Evolutionary conservation across 176 grass and related monocot genomes (phyloP).

Genomic region (Bolboschoenus planiculmis): DNA sequence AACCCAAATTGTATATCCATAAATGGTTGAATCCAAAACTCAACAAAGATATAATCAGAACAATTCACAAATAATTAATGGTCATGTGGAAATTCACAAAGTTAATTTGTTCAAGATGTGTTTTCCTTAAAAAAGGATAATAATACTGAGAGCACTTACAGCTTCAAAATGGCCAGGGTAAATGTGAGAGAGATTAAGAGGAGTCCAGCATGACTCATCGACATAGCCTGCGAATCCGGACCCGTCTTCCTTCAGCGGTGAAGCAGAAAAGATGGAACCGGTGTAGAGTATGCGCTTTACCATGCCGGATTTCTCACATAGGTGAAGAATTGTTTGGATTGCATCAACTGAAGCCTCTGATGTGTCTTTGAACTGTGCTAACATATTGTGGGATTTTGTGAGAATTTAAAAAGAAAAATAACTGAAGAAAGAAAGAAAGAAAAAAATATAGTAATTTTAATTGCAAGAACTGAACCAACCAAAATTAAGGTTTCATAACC

Average conservation of each 20-base stretch:
- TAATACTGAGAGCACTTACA: slow-evolving; percentile 4
- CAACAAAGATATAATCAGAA: background rate
- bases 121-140: background rate
- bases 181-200: slow-evolving; percentile 34
- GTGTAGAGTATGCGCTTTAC: slow-evolving; percentile 66
- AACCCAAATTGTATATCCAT: background rate
- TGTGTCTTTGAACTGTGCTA: slow-evolving; percentile 40
- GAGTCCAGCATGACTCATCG: slow-evolving; percentile 56
- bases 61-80: background rate
- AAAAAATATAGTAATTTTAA: background rate
- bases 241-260: slow-evolving; percentile 43
- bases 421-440: background rate
- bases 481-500: background rate
- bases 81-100: background rate
- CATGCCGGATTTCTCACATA: slow-evolving; percentile 42
- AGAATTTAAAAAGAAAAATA: background rate
- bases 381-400: background rate
- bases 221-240: slow-evolving; percentile 23
- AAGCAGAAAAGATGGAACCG: slow-evolving; percentile 37
- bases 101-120: background rate
- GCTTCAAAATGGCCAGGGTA: slow-evolving; percentile 22
- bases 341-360: slow-evolving; percentile 39
- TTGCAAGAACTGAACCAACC: background rate
- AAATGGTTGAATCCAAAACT: background rate
- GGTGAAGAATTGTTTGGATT: slow-evolving; percentile 38